Conservation (phyloP, 2,329 filamentous ascomycete species). For the Didymella segeticola region DNA sequence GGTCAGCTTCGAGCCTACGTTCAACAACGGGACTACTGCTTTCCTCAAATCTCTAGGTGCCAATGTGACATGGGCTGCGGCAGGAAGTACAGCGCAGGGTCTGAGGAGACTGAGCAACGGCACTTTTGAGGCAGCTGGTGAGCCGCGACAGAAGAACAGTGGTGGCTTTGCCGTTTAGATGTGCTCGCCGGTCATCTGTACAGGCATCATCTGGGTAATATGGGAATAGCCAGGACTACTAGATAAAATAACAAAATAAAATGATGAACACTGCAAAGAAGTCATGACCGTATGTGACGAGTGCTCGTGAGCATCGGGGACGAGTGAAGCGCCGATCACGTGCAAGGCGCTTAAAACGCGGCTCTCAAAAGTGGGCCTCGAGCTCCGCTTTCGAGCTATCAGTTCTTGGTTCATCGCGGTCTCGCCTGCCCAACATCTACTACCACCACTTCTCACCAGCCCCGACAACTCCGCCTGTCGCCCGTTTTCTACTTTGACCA, state of each 20-base stretch:
- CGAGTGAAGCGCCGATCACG: conserved; percentile 1
- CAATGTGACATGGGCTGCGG: conserved; percentile 72
- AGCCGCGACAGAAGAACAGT: conserved; percentile 76
- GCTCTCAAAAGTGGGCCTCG: conserved; percentile 11
- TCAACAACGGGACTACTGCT: conserved; percentile 68
- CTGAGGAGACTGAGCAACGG: conserved; percentile 68
- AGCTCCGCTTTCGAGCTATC: conserved; percentile 15
- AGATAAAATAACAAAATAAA: background rate
- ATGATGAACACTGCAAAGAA: background rate
- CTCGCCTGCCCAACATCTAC: conserved; percentile 9
- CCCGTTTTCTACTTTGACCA: background rate
- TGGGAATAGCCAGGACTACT: background rate
- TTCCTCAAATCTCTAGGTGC: conserved; percentile 71
- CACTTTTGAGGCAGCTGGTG: conserved; percentile 77
- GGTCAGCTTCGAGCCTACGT: conserved; percentile 71
- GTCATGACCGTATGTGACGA: background rate
- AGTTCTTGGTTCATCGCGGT: conserved; percentile 16
- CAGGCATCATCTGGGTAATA: too few species aligned
- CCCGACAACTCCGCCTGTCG: background rate
- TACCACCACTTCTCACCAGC: conserved; percentile 1
- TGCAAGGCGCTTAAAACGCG: conserved; percentile 2
- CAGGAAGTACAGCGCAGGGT: conserved; percentile 75
- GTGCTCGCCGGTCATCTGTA: too few species aligned
- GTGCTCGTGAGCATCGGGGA: background rate
- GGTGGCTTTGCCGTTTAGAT: conserved; percentile 65